Base-by-base conservation (phyloP, 805 yeast species). In the Saccharomyces jurei region DNA sequence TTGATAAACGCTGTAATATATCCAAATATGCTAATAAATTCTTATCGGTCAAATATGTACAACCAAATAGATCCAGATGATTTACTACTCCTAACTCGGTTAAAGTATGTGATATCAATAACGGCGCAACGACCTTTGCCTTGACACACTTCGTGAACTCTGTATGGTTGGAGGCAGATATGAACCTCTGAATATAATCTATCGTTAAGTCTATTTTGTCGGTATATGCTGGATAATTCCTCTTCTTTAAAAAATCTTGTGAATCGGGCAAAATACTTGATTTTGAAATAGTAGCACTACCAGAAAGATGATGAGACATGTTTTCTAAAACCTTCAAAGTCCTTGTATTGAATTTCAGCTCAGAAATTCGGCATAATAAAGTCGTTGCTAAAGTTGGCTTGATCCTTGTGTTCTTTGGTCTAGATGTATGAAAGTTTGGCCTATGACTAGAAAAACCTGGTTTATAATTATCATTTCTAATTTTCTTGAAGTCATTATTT, bases 161-260 rank as follows among this genome's bases (percentile, higher is more conserved):
- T 0, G 50, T 50, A 41, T 77, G 73, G 59, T 81, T 79, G 2
- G 82, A 67, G 13, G 82, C 79, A 1, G 82, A 77, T 8, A 79
- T 50, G 60, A 70, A 81, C 44, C 74, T 66, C 31, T 77, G 59
- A 6, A 81, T 66, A 25, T 71, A 66, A 17, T 74, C 77, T 49
- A 77, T 67, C 41, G 67, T 66, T 1, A 56, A 32, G 58, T 78
- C 80, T 13, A 79, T 71, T 28, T 63, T 56, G 55, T 57, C 51
- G 47, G 52, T 28, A 51, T 46, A 52, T 9, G 36, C 8, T 4
- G 59, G 56, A 29, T 48, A 46, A 14, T 59, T 57, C 8, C 54
- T 58, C 30, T 59, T 56, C 46, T 51, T 53, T n/a, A 63, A 48
- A 47, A 54, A 60, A 1, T 29, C 44, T 50, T 62, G 65, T 29